Percentiles rank a stretch among this genome's conserved stretches.
Conservation (phyloP, 2,329 filamentous ascomycete species). For the Dactylellina drechsleri region DNA sequence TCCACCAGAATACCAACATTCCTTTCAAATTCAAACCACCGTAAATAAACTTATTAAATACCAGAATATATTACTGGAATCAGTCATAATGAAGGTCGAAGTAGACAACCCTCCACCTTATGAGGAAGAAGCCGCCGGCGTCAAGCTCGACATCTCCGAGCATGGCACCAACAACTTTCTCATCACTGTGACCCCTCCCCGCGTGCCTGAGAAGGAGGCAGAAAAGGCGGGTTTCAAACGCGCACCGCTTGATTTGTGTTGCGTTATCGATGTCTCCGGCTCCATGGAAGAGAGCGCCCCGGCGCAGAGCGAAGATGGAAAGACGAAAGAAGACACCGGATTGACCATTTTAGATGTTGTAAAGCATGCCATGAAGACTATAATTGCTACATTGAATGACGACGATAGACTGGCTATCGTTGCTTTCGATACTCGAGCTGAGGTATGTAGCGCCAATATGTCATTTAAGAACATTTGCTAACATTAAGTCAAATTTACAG, state of each 20-base stretch:
- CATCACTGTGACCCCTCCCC: slow-evolving; percentile 39
- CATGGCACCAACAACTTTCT: slow-evolving; percentile 46
- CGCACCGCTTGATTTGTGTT: slow-evolving; percentile 66
- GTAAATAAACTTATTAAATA: not conserved
- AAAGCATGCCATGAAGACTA: slow-evolving; percentile 70
- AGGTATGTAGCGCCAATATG: slow-evolving; percentile 55
- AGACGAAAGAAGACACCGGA: slow-evolving; percentile 64
- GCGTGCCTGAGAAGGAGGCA: slow-evolving; percentile 27
- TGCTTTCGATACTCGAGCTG: slow-evolving; percentile 65
- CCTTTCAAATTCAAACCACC: slow-evolving; percentile 10
- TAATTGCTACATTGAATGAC: slow-evolving; percentile 69
- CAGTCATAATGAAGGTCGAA: slow-evolving; percentile 43
- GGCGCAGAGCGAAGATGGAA: slow-evolving; percentile 61
- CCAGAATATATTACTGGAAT: not conserved
- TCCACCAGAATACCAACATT: not conserved
- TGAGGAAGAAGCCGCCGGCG: slow-evolving; percentile 33
- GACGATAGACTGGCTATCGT: slow-evolving; percentile 70
- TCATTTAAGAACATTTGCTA: not conserved
- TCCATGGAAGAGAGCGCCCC: slow-evolving; percentile 68
- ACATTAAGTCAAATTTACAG: slow-evolving; percentile 8
- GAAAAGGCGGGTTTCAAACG: slow-evolving; percentile 43
- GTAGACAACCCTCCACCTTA: slow-evolving; percentile 50
- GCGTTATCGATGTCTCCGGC: slow-evolving; percentile 71
- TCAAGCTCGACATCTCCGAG: slow-evolving; percentile 47
- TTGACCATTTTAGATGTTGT: slow-evolving; percentile 70